Base-by-base conservation (phyloP, 1,139 yeast genomes). In the Kodamaea fungicola region DNA sequence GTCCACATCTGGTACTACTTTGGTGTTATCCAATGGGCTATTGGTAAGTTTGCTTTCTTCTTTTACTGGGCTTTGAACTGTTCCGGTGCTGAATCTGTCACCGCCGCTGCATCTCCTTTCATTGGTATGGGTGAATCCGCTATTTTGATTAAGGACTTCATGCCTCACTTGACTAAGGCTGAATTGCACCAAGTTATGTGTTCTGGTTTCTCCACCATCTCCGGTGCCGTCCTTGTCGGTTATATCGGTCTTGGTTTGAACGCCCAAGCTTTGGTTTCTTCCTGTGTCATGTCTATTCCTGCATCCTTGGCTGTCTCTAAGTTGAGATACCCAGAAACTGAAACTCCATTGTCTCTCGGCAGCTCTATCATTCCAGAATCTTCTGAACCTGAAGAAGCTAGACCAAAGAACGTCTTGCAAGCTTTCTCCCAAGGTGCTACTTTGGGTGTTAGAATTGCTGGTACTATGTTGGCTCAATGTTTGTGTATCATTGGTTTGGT, bases 261-360 rank as follows among this genome's bases (percentile, higher is more conserved):
- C 47, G 71, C 85, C 2, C 83, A 78, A 53, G 84, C 84, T 6
- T 65, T 80, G 50, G 78, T 80, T 21, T 74, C 83, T 13, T 76
- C 83, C 22, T 80, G 85, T 67, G 82, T 80, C 42, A 80, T 80
- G 86, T 78, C 84, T 2, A 79, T 80, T 53, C 86, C 86, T 6
- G 82, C 83, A 23, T 75, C 83, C 7, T 62, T 80, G 43, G 83
- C 84, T 7, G 75, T 78, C 21, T 77, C 85, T 12, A 79, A 79
- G 54, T 64, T 80, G 47, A 70, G 85, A 56, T 67, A 62, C 47
- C 86, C 86, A 10, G 86, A 80, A 54, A 70, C 76, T 12, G 84
- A 80, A 48, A 70, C 64, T 42, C 71, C 84, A 2, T 50, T 78
- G 30, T 71, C 84, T 19, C 58, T 68, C 39, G 80, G 82, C 33